Percentiles rank a stretch among this genome's conserved stretches.
These are phyloP conservation scores for Hymenoscyphus infarciens DNA, from an alignment of 2,329 filamentous ascomycete genomes.

Conservation along the genomic window DNA sequence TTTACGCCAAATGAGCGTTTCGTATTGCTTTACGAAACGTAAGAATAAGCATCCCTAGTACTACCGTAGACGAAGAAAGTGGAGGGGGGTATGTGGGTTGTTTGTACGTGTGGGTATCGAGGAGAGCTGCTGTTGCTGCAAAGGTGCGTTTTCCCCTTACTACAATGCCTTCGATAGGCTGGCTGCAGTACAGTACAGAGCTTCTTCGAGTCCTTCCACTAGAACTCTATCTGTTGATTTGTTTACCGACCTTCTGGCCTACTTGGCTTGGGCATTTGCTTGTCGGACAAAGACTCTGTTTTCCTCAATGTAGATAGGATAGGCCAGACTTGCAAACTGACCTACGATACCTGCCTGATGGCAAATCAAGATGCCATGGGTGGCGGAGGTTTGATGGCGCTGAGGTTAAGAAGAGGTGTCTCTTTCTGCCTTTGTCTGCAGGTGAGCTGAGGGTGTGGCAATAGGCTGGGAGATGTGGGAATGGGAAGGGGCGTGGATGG, in stretches of 20 bases:
- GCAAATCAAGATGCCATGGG: not conserved
- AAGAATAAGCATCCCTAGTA: too few species aligned
- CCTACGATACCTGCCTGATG: conserved; percentile 1
- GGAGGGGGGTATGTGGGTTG: not conserved
- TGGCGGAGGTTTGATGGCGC: not conserved
- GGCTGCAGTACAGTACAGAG: not conserved
- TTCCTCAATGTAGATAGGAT: too few species aligned
- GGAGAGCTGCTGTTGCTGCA: not conserved
- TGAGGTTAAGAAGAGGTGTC: too few species aligned
- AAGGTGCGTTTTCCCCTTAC: not conserved
- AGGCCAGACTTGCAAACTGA: too few species aligned
- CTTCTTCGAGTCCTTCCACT: too few species aligned
- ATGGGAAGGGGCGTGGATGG: not conserved
- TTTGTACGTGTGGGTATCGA: not conserved
- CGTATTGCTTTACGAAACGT: too few species aligned
- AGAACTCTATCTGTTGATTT: not conserved
- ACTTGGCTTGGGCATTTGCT: not conserved
- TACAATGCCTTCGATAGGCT: not conserved
- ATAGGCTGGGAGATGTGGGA: too few species aligned
- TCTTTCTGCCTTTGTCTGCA: not conserved
- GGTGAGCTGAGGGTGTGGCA: conserved; percentile 1
- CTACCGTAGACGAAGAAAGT: too few species aligned
- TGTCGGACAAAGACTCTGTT: too few species aligned
- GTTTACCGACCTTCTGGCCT: not conserved
- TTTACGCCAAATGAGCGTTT: too few species aligned